Percentiles rank a stretch among this genome's conserved stretches.
These are phyloP conservation scores for Cryphonectria parasitica DNA, from an alignment of 2,329 filamentous ascomycete species.

Conservation along the genomic window DNA sequence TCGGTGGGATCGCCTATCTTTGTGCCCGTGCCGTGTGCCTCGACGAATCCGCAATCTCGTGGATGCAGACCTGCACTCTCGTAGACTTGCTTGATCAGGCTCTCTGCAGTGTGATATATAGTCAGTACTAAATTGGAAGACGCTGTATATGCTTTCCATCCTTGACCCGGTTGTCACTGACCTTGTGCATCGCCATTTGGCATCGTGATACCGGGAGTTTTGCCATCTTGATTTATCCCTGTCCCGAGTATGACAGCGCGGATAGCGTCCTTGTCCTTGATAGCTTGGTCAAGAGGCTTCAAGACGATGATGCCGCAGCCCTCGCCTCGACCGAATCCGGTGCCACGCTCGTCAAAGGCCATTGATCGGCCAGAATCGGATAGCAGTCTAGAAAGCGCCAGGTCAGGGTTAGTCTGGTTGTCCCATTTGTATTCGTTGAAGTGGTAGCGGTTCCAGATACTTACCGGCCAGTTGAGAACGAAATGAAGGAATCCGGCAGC, in stretches of 20 bases:
- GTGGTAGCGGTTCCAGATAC: slow-evolving; percentile 34
- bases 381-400: slow-evolving; percentile 45
- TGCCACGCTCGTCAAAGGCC: slow-evolving; percentile 54
- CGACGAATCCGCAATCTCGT: slow-evolving; percentile 46
- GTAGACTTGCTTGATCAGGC: slow-evolving; percentile 50
- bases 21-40: slow-evolving; percentile 54
- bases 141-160: slow-evolving; percentile 18
- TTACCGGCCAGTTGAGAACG: slow-evolving; percentile 48
- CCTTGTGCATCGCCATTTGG: slow-evolving; percentile 56
- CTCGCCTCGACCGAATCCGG: slow-evolving; percentile 66
- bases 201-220: slow-evolving; percentile 59
- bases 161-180: slow-evolving; percentile 29
- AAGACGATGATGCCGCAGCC: slow-evolving; percentile 59
- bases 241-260: slow-evolving; percentile 55
- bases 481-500: slow-evolving; percentile 44
- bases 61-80: slow-evolving; percentile 44
- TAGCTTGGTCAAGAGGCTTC: slow-evolving; percentile 12
- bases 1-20: slow-evolving; percentile 52
- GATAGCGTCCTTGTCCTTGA: slow-evolving; percentile 53
- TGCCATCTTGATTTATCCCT: slow-evolving; percentile 60
- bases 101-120: slow-evolving; percentile 34
- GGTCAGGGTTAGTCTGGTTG: background rate
- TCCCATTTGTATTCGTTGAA: background rate
- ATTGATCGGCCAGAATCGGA: slow-evolving; percentile 56
- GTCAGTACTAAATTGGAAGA: background rate